Conservation (phyloP, 805 yeast species). For the Nakazawaea sp. region DNA sequence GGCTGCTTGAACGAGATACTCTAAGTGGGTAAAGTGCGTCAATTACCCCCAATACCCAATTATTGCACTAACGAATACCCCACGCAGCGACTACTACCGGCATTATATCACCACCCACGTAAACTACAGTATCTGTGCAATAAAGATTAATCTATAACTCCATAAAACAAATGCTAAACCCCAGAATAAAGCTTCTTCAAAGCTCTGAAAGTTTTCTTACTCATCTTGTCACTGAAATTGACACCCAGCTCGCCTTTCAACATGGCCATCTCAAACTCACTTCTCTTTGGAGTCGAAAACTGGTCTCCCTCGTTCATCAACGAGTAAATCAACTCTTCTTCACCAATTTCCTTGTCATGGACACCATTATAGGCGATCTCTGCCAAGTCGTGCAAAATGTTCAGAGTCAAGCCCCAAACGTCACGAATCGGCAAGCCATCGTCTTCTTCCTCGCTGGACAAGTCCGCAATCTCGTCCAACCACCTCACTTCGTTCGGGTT, state of each 20-base stretch:
- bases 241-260: constrained; percentile 28
- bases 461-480: constrained; percentile 54
- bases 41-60: too few relatives aligned
- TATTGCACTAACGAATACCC: too few relatives aligned
- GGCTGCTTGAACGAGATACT: too few relatives aligned
- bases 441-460: constrained; percentile 47
- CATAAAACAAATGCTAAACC: too few relatives aligned
- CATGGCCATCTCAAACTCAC: constrained; percentile 48
- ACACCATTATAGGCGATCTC: constrained; percentile 39
- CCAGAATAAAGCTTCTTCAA: constrained; percentile 37
- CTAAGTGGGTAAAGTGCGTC: too few relatives aligned
- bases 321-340: constrained; percentile 59
- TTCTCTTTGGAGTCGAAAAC: constrained; percentile 39
- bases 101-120: too few relatives aligned
- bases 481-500: constrained; percentile 54
- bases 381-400: constrained; percentile 67
- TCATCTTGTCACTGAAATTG: constrained; percentile 38
- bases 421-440: constrained; percentile 42
- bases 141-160: too few relatives aligned
- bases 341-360: constrained; percentile 15
- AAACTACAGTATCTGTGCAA: too few relatives aligned
- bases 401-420: constrained; percentile 82
- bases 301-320: constrained; percentile 48
- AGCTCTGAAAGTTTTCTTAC: constrained; percentile 32
- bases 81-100: too few relatives aligned